Conservation (phyloP, 371 early-diverging fungal genomes). For the Apophysomyces variabilis region DNA sequence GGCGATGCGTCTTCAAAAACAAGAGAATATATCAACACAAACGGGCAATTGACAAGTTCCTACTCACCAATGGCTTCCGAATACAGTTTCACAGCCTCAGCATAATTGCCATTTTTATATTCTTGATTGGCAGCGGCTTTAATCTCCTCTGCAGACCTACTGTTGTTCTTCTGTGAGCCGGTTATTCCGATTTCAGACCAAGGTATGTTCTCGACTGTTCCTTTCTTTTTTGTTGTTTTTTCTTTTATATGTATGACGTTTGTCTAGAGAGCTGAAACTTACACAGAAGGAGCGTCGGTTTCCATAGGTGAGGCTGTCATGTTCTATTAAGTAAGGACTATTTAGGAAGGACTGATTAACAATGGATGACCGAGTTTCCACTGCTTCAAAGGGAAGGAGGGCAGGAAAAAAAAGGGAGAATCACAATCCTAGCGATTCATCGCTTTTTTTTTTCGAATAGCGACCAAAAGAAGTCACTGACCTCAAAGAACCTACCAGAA, state of each 20-base stretch:
- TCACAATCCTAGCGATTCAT: not conserved
- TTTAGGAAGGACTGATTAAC: not conserved
- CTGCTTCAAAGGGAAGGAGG: not conserved
- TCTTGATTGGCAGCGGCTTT: conserved; percentile 63
- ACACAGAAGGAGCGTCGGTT: conserved; percentile 9
- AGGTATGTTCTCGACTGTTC: not conserved
- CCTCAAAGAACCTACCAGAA: conserved; percentile 2
- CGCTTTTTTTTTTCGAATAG: not conserved
- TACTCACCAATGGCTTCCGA: conserved; percentile 63
- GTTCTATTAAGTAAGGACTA: not conserved
- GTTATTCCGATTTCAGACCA: not conserved
- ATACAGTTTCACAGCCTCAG: conserved; percentile 63
- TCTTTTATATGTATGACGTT: too few species aligned
- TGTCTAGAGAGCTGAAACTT: conserved; percentile 10
- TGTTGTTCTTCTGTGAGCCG: not conserved
- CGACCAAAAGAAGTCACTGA: conserved; percentile 8
- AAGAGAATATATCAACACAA: conserved; percentile 3
- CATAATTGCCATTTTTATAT: conserved; percentile 65
- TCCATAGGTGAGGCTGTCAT: conserved; percentile 12
- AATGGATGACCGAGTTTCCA: conserved; percentile 1
- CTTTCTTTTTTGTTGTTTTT: too few species aligned
- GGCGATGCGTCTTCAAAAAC: conserved; percentile 55
- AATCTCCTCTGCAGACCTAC: conserved; percentile 60
- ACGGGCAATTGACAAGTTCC: not conserved
- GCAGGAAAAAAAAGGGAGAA: not conserved